phyloP scores from a whole-genome alignment of 169 alveolate species.

The Plasmodium chabaudi region DNA sequence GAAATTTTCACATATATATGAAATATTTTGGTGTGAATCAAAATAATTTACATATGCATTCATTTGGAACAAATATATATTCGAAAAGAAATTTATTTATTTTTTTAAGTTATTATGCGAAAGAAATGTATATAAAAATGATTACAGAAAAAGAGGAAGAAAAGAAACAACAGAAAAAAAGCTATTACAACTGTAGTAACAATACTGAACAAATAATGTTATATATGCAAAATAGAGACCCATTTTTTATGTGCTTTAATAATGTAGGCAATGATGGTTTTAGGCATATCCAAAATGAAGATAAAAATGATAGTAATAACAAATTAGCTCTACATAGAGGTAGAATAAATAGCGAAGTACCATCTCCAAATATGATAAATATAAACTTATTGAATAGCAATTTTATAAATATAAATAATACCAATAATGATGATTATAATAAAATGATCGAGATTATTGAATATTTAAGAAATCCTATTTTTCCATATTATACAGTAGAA shows the following conservation, averaged over 20 bases:
- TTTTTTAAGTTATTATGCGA: slow-evolving; percentile 43
- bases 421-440: not conserved
- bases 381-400: slow-evolving; percentile 19
- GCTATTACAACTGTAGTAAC: too few relatives aligned
- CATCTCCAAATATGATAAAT: not conserved
- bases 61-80: slow-evolving; percentile 28
- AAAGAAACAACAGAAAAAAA: too few relatives aligned
- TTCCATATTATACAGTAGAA: slow-evolving; percentile 22
- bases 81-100: slow-evolving; percentile 22
- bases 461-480: slow-evolving; percentile 11
- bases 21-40: slow-evolving; percentile 14
- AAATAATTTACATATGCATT: not conserved
- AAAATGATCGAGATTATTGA: not conserved
- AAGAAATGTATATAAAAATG: slow-evolving; percentile 24
- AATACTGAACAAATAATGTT: too few relatives aligned
- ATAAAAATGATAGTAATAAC: not conserved
- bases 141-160: slow-evolving; percentile 14
- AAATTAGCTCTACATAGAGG: not conserved
- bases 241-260: slow-evolving; percentile 1
- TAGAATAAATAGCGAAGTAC: not conserved
- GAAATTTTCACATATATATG: slow-evolving; percentile 29
- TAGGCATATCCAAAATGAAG: not conserved
- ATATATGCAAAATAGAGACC: not conserved
- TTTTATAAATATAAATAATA: not conserved
- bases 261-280: not conserved